A percentile compares a stretch with the other conserved stretches of the same genome.
Evolutionary conservation across 1,284 basidiomycete genomes (phyloP).

Genomic region (Sphagnurus paluster): DNA sequence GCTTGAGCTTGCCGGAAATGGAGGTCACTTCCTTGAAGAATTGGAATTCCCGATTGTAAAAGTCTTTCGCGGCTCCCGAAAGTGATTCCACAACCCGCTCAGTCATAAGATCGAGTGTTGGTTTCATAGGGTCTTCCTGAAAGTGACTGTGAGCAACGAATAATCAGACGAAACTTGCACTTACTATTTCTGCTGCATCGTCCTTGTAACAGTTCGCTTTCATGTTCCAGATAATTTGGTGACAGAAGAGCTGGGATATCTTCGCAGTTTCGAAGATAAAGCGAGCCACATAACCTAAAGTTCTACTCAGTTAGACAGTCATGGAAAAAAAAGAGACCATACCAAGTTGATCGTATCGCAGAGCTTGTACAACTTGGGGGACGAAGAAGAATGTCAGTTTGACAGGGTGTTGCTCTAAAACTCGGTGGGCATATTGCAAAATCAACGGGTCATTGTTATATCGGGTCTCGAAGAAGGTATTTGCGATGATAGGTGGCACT

Average conservation of each 20-base stretch:
- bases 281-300: slow-evolving; percentile 85
- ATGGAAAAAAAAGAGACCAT: slow-evolving; percentile 20
- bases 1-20: slow-evolving; percentile 97
- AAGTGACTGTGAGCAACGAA: background rate
- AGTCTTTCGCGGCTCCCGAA: slow-evolving; percentile 87
- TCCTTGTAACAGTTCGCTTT: slow-evolving; percentile 97
- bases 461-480: slow-evolving; percentile 84
- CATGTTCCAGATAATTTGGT: slow-evolving; percentile 99
- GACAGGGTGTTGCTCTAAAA: slow-evolving; percentile 93
- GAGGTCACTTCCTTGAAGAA: slow-evolving; percentile 98
- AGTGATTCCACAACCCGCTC: slow-evolving; percentile 82
- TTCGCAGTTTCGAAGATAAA: slow-evolving; percentile 99
- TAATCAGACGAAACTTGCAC: slow-evolving; percentile 25
- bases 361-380: slow-evolving; percentile 96
- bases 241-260: slow-evolving; percentile 97
- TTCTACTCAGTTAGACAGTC: background rate
- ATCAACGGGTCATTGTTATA: slow-evolving; percentile 85
- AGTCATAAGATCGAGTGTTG: slow-evolving; percentile 87
- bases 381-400: slow-evolving; percentile 99
- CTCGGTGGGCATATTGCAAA: slow-evolving; percentile 96
- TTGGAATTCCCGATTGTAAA: slow-evolving; percentile 94
- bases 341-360: slow-evolving; percentile 89
- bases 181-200: slow-evolving; percentile 80
- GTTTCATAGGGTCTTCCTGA: slow-evolving; percentile 94
- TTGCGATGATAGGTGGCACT: slow-evolving; percentile 85